These are phyloP conservation scores for Serendipita indica DNA, from an alignment of 768 basidiomycete genomes.

Conservation along the genomic window DNA sequence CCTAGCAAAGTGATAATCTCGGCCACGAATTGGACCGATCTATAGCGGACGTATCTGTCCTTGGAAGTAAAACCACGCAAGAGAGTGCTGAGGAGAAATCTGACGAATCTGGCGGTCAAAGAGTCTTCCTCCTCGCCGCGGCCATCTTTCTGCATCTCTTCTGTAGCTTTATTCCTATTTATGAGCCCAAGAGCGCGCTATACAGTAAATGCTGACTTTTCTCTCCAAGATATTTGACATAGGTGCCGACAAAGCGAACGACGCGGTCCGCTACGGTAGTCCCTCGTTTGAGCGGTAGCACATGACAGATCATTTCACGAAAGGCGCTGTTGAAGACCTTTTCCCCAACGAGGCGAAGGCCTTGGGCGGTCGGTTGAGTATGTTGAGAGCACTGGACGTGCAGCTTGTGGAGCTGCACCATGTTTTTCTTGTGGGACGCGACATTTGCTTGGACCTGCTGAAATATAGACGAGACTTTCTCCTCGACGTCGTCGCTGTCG, in stretches of 20 bases:
- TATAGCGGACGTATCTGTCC: conserved; percentile 74
- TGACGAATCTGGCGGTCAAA: conserved; percentile 49
- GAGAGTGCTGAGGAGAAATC: conserved; percentile 53
- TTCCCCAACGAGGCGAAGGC: conserved; percentile 55
- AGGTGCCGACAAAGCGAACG: conserved; percentile 70
- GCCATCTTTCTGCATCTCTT: conserved; percentile 25
- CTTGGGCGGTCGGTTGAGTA: conserved; percentile 36
- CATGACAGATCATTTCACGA: conserved; percentile 39
- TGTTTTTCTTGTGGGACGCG: conserved; percentile 83
- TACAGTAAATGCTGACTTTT: conserved; percentile 37
- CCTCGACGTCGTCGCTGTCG: neutral
- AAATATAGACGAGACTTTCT: conserved; percentile 49
- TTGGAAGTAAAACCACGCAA: conserved; percentile 69
- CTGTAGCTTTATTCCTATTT: conserved; percentile 24
- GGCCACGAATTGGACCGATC: conserved; percentile 59
- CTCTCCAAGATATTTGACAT: conserved; percentile 58
- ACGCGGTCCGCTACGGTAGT: conserved; percentile 55
- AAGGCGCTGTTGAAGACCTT: conserved; percentile 56
- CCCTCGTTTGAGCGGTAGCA: conserved; percentile 70
- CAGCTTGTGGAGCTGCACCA: conserved; percentile 66
- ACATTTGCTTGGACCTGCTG: conserved; percentile 59
- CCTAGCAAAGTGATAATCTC: conserved; percentile 70
- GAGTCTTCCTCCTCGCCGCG: conserved; percentile 44
- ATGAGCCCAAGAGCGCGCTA: neutral
- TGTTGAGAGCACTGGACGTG: conserved; percentile 47